Conservation (phyloP, 2,329 filamentous ascomycete species). For the Escovopsis sp. region DNA sequence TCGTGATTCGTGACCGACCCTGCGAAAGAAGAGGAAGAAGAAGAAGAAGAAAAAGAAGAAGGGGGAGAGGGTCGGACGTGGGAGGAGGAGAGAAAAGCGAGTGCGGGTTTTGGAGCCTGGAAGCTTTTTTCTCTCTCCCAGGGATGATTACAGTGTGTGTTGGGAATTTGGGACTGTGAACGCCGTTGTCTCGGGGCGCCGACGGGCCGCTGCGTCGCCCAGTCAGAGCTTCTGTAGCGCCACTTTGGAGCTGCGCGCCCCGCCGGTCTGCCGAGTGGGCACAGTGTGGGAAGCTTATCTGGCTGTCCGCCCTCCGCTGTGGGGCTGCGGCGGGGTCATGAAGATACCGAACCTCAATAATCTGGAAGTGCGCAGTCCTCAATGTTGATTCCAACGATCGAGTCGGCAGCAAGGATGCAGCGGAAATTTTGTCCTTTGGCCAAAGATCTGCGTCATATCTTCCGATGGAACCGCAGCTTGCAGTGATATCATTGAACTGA, state of each 20-base stretch:
- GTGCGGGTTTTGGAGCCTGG: too few relatives aligned
- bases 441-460: too few relatives aligned
- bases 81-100: too few relatives aligned
- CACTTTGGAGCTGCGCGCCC: background rate
- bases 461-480: too few relatives aligned
- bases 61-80: background rate
- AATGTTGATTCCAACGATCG: too few relatives aligned
- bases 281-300: background rate
- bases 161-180: background rate
- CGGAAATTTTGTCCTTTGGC: too few relatives aligned
- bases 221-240: background rate
- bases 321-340: background rate
- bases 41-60: constrained; percentile 2
- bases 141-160: background rate
- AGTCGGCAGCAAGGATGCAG: too few relatives aligned
- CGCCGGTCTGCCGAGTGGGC: background rate
- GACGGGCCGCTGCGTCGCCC: too few relatives aligned
- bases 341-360: too few relatives aligned
- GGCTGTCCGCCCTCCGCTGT: background rate
- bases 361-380: too few relatives aligned
- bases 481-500: too few relatives aligned
- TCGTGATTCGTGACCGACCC: constrained; percentile 20
- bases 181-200: constrained; percentile 1
- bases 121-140: background rate
- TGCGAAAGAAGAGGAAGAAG: constrained; percentile 9